These are phyloP conservation scores for Syncephalastrum sp. DNA, from an alignment of 371 early-diverging fungal genomes.

Conservation along the genomic window DNA sequence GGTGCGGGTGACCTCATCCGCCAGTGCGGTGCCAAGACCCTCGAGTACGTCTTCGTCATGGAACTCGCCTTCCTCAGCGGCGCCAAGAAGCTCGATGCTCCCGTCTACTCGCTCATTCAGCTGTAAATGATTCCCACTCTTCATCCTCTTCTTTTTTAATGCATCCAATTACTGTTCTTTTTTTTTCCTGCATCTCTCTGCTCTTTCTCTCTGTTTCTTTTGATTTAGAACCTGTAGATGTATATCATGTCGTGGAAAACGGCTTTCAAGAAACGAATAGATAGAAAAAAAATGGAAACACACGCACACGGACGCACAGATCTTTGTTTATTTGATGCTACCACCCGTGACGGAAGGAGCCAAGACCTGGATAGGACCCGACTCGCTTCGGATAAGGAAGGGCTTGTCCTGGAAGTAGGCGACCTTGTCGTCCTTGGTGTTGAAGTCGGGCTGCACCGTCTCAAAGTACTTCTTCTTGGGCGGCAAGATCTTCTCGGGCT, in stretches of 20 bases:
- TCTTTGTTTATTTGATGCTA: slow-evolving; percentile 66
- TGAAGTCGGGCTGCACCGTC: slow-evolving; percentile 91
- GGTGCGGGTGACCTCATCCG: slow-evolving; percentile 84
- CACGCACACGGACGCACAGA: no score
- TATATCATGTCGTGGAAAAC: no score
- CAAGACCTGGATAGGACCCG: slow-evolving; percentile 54
- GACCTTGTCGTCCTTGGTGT: slow-evolving; percentile 74
- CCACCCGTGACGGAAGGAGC: slow-evolving; percentile 67
- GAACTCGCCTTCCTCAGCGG: slow-evolving; percentile 88
- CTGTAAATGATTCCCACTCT: slow-evolving; percentile 36
- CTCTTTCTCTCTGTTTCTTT: no score
- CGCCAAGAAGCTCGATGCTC: slow-evolving; percentile 72
- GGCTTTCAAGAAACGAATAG: no score
- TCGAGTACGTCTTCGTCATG: slow-evolving; percentile 89
- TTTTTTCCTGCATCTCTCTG: no score
- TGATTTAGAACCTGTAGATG: no score
- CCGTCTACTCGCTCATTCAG: slow-evolving; percentile 85
- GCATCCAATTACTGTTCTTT: no score
- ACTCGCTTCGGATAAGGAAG: slow-evolving; percentile 58
- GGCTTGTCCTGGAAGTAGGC: slow-evolving; percentile 71
- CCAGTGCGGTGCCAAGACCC: slow-evolving; percentile 72
- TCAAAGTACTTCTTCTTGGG: slow-evolving; percentile 98
- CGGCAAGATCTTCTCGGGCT: slow-evolving; percentile 87
- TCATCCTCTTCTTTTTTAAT: slow-evolving; percentile 2
- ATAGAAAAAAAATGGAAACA: no score